Percentiles rank a stretch among this genome's conserved stretches.
These are phyloP conservation scores for Blastomyces parvus DNA, from an alignment of 2,329 filamentous ascomycete genomes.

Conservation along the genomic window DNA sequence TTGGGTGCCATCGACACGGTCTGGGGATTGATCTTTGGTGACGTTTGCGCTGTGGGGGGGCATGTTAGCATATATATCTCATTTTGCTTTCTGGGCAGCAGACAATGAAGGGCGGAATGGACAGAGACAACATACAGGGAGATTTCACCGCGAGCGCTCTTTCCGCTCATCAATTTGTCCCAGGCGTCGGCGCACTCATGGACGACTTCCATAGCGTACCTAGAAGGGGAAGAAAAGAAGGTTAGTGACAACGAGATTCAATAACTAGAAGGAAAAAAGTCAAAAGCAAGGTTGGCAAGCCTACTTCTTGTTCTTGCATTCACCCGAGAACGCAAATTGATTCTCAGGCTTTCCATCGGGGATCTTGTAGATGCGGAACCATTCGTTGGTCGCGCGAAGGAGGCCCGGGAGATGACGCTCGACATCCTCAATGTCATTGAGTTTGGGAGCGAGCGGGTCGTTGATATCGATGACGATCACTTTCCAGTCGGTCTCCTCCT, in stretches of 20 bases:
- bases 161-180: slow-evolving; percentile 91
- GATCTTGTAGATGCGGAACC: slow-evolving; percentile 99
- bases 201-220: slow-evolving; percentile 90
- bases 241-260: not conserved
- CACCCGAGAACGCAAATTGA: slow-evolving; percentile 99
- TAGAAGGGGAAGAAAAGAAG: slow-evolving; percentile 24
- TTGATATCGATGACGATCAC: slow-evolving; percentile 99
- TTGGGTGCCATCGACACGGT: slow-evolving; percentile 59
- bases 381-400: slow-evolving; percentile 96
- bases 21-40: slow-evolving; percentile 61
- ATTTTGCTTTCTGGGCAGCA: not conserved
- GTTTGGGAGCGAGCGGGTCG: slow-evolving; percentile 89
- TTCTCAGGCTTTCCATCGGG: slow-evolving; percentile 99
- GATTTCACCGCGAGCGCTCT: slow-evolving; percentile 66
- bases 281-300: slow-evolving; percentile 19
- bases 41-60: slow-evolving; percentile 59
- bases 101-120: not conserved
- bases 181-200: slow-evolving; percentile 94
- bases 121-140: slow-evolving; percentile 56
- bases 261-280: not conserved
- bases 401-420: slow-evolving; percentile 96
- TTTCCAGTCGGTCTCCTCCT: slow-evolving; percentile 99
- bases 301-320: slow-evolving; percentile 99
- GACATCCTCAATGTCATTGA: slow-evolving; percentile 98
- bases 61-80: slow-evolving; percentile 9